A percentile compares a stretch with the other conserved stretches of the same genome.
Evolutionary conservation across 2,329 filamentous ascomycete genomes (phyloP).

Genomic region (Mariannaea elegans): DNA sequence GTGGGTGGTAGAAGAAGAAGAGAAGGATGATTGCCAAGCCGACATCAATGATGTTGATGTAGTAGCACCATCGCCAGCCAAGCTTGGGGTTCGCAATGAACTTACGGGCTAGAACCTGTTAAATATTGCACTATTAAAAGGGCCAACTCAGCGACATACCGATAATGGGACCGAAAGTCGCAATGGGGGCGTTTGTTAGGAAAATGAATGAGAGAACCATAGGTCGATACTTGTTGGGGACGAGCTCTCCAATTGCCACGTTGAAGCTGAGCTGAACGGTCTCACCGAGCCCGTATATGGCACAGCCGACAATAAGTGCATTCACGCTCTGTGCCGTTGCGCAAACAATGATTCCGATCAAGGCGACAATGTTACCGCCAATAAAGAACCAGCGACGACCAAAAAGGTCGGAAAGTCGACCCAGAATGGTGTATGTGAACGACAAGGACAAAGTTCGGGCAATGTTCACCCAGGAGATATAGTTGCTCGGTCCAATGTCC

Average conservation of each 20-base stretch:
- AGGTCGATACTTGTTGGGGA: slow-evolving; percentile 53
- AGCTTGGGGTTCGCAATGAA: slow-evolving; percentile 46
- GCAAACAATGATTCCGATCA: slow-evolving; percentile 49
- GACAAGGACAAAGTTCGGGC: slow-evolving; percentile 47
- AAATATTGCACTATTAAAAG: not conserved
- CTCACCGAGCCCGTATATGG: slow-evolving; percentile 48
- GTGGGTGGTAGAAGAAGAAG: slow-evolving; percentile 52
- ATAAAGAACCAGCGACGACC: slow-evolving; percentile 53
- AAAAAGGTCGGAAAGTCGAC: slow-evolving; percentile 51
- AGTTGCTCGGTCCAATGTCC: slow-evolving; percentile 48
- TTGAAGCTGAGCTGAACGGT: slow-evolving; percentile 50
- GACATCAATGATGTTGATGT: slow-evolving; percentile 51
- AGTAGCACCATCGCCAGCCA: slow-evolving; percentile 53
- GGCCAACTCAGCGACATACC: slow-evolving; percentile 26
- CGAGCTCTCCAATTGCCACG: slow-evolving; percentile 50
- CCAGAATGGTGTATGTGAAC: slow-evolving; percentile 49
- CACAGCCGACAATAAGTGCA: slow-evolving; percentile 47
- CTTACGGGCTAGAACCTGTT: slow-evolving; percentile 39
- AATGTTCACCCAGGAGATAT: slow-evolving; percentile 48
- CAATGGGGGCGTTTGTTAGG: slow-evolving; percentile 45
- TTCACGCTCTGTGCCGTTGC: slow-evolving; percentile 47
- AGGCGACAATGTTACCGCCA: slow-evolving; percentile 47
- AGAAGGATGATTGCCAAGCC: slow-evolving; percentile 46
- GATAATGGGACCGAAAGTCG: slow-evolving; percentile 47
- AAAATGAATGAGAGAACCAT: slow-evolving; percentile 46